These are phyloP conservation scores for Lolium perenne DNA, from an alignment of 176 grass and related monocot genomes.

Conservation along the genomic window DNA sequence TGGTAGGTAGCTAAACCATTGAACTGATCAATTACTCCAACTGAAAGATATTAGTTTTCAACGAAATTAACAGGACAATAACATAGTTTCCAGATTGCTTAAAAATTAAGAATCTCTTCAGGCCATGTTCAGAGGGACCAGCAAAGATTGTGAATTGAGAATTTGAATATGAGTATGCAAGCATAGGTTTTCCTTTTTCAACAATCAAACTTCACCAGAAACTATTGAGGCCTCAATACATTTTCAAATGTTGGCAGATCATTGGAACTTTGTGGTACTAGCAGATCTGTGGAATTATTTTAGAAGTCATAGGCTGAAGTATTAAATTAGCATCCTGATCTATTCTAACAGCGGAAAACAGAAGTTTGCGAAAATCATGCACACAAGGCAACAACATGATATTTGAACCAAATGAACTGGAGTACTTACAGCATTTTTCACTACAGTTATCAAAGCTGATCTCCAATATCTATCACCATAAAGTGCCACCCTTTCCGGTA, in stretches of 20 bases:
- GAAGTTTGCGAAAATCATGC: conserved; percentile 24
- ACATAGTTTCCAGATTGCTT: neutral
- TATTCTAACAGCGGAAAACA: neutral
- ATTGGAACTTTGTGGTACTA: neutral
- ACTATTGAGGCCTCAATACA: neutral
- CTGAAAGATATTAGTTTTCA: conserved; percentile 23
- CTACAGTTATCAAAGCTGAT: conserved; percentile 50
- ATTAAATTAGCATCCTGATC: neutral
- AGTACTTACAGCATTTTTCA: conserved; percentile 73
- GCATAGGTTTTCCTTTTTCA: neutral
- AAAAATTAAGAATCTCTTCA: neutral
- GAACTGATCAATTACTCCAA: conserved; percentile 1
- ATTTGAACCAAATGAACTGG: conserved; percentile 36
- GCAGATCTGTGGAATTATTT: conserved; percentile 16
- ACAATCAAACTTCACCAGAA: neutral
- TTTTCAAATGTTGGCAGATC: conserved; percentile 3
- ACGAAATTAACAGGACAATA: conserved; percentile 13
- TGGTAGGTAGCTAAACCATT: conserved; percentile 21
- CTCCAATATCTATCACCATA: conserved; percentile 92
- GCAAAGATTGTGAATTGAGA: neutral
- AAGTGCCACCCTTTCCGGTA: conserved; percentile 77
- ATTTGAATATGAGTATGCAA: conserved; percentile 4
- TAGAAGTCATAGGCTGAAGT: neutral
- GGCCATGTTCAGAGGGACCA: neutral
- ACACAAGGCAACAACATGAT: neutral